Evolutionary conservation across 441 rosid genomes (phyloP).

Genomic region (Euphorbia corollata): DNA sequence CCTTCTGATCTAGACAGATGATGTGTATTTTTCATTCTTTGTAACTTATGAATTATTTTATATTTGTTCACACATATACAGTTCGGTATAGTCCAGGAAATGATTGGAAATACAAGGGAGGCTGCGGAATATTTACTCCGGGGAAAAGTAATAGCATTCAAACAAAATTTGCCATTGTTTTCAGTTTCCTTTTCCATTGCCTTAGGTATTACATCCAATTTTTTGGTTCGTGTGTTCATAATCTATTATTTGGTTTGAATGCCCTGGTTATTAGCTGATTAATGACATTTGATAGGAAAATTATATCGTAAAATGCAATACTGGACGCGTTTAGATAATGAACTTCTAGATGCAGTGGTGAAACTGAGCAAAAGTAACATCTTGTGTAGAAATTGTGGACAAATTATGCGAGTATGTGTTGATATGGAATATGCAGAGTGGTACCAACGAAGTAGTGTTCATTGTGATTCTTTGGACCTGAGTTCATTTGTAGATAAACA

Average conservation of each 20-base stretch:
- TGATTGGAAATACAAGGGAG: constrained; percentile 71
- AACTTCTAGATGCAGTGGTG: constrained; percentile 55
- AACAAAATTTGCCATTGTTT: constrained; percentile 52
- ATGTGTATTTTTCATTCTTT: not conserved
- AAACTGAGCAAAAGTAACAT: constrained; percentile 29
- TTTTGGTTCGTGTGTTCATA: not conserved
- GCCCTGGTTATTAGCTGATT: constrained; percentile 1
- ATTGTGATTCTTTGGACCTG: too few species aligned
- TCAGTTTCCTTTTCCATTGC: constrained; percentile 62
- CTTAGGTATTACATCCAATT: constrained; percentile 44
- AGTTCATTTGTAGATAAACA: too few species aligned
- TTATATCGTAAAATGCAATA: constrained; percentile 53
- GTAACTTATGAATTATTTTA: not conserved
- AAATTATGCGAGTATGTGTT: constrained; percentile 50
- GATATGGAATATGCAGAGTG: constrained; percentile 60
- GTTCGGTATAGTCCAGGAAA: constrained; percentile 75
- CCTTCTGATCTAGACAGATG: constrained; percentile 21
- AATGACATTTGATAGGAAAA: constrained; percentile 43
- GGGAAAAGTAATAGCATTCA: constrained; percentile 74
- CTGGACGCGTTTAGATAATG: constrained; percentile 61
- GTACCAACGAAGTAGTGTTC: too few species aligned
- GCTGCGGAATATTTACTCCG: constrained; percentile 63
- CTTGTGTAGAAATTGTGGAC: constrained; percentile 55
- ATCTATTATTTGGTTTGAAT: not conserved
- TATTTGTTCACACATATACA: constrained; percentile 24